Conservation (phyloP, 169 alveolate genomes). For the Plasmodium cynomolgi region DNA sequence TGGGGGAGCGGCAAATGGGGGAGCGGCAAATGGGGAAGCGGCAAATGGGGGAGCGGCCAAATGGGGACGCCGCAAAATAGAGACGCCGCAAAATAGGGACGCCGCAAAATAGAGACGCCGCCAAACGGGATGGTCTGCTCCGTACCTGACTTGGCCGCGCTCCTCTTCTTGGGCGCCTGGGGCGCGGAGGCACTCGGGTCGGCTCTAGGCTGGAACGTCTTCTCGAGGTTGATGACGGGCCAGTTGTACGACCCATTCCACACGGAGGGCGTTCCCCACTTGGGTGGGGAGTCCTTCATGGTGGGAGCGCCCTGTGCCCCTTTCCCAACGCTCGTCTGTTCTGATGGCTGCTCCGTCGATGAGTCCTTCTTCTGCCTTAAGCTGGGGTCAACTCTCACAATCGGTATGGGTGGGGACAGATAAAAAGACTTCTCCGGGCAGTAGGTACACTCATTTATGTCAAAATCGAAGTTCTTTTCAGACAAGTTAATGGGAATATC, state of each 20-base stretch:
- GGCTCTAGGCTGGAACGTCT: neutral
- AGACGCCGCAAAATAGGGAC: no score
- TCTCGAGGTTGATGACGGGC: slow-evolving; percentile 42
- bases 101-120: no score
- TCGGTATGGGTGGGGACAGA: slow-evolving; percentile 66
- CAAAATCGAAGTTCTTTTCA: slow-evolving; percentile 64
- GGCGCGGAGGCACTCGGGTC: neutral
- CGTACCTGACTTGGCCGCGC: neutral
- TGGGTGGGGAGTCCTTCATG: neutral
- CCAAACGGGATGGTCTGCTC: neutral
- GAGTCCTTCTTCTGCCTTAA: neutral
- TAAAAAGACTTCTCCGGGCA: slow-evolving; percentile 42
- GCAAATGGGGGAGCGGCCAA: neutral
- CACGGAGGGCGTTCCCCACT: neutral
- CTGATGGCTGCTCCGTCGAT: neutral
- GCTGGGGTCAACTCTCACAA: slow-evolving; percentile 25
- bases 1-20: neutral
- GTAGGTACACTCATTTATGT: slow-evolving; percentile 33
- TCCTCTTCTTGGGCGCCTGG: neutral
- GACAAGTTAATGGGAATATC: slow-evolving; percentile 79
- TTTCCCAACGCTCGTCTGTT: neutral
- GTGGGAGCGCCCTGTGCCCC: neutral
- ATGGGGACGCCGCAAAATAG: no score
- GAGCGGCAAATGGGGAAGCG: neutral
- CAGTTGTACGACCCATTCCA: slow-evolving; percentile 71